These are phyloP conservation scores for Phycomyces blakesleeanus DNA, from an alignment of 192 early-diverging fungal species.

Conservation along the genomic window DNA sequence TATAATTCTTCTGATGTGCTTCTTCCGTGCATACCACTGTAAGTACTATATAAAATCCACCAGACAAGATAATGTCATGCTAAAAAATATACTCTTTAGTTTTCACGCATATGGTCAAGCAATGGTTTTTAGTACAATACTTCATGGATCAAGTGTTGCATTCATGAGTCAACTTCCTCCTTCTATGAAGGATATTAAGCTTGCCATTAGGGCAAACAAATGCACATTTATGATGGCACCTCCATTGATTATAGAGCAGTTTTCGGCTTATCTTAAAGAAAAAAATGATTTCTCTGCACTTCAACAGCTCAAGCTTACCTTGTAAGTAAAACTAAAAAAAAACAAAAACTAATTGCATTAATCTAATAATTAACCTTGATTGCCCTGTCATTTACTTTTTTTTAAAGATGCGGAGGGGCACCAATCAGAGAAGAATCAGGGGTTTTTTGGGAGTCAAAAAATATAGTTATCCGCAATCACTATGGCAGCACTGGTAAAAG, in stretches of 20 bases:
- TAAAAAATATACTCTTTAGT: background rate
- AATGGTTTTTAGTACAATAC: background rate
- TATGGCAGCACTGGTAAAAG: too few relatives aligned
- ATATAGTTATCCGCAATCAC: too few relatives aligned
- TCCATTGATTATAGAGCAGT: conserved; percentile 4
- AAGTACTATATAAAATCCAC: background rate
- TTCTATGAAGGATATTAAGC: conserved; percentile 1
- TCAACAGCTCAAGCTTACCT: background rate
- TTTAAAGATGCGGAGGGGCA: too few relatives aligned
- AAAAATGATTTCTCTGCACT: conserved; percentile 1
- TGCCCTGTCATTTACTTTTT: too few relatives aligned
- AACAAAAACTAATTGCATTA: too few relatives aligned
- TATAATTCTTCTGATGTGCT: background rate
- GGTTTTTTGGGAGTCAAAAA: too few relatives aligned
- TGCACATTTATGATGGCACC: conserved; percentile 5
- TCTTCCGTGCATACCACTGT: conserved; percentile 9
- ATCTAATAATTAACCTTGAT: too few relatives aligned
- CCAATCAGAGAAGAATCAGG: too few relatives aligned
- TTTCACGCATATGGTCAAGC: conserved; percentile 10
- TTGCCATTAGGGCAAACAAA: conserved; percentile 3
- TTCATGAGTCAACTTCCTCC: conserved; percentile 8
- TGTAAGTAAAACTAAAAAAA: too few relatives aligned
- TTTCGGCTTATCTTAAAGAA: conserved; percentile 4
- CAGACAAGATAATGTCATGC: too few relatives aligned
- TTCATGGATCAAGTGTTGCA: background rate